Conservation (phyloP, 345 rosid genomes). For the Bruguiera sexangula region DNA sequence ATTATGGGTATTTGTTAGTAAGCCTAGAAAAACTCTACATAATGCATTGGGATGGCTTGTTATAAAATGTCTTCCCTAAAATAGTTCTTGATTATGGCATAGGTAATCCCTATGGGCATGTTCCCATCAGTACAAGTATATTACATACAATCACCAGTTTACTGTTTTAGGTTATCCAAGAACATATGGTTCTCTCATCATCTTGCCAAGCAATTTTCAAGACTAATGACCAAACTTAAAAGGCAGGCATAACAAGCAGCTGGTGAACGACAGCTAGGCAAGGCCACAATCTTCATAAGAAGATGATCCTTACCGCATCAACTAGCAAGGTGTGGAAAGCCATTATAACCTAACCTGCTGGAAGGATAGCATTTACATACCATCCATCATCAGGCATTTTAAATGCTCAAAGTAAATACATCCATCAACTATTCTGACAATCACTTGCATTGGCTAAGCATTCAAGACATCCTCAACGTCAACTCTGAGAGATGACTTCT, state of each 20-base stretch:
- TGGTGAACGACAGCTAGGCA: not conserved
- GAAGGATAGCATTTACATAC: too few species aligned
- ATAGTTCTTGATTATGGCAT: conserved; percentile 46
- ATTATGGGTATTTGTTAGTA: conserved; percentile 88
- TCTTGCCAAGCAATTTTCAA: not conserved
- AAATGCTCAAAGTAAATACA: too few species aligned
- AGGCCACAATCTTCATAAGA: not conserved
- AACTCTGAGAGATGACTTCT: too few species aligned
- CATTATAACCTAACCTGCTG: not conserved
- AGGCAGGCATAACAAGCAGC: not conserved
- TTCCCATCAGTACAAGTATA: not conserved
- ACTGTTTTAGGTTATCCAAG: not conserved
- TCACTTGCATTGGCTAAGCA: too few species aligned
- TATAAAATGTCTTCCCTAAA: conserved; percentile 46
- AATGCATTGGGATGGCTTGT: conserved; percentile 36
- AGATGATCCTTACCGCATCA: not conserved
- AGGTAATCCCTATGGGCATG: conserved; percentile 20
- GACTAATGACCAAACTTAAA: not conserved
- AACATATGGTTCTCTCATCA: not conserved
- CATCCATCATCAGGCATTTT: too few species aligned
- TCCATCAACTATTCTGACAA: conserved; percentile 20
- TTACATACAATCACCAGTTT: not conserved
- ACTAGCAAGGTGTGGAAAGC: not conserved
- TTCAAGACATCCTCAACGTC: too few species aligned
- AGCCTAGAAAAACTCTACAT: conserved; percentile 71